These are phyloP conservation scores for Pseudozyma pruni DNA, from an alignment of 1,284 basidiomycete species.

Conservation along the genomic window DNA sequence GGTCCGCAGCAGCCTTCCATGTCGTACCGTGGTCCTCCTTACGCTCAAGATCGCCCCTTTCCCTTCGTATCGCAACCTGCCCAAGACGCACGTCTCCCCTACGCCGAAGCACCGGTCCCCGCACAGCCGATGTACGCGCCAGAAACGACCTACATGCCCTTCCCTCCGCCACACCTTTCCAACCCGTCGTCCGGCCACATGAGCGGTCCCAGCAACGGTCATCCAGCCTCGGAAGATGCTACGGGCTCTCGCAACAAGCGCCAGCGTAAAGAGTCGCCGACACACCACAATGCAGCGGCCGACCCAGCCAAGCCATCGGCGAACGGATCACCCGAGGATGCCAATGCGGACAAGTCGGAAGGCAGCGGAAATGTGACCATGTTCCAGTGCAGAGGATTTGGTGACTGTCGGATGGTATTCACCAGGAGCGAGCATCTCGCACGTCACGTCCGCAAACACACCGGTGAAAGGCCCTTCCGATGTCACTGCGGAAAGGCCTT, in stretches of 20 bases:
- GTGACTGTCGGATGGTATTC: conserved; percentile 95
- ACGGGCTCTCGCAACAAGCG: conserved; percentile 14
- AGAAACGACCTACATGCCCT: conserved; percentile 15
- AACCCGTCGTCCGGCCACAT: conserved; percentile 4
- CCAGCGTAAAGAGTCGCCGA: conserved; percentile 24
- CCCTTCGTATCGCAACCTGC: conserved; percentile 13
- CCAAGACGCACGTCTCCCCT: conserved; percentile 14
- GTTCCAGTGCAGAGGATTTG: conserved; percentile 92
- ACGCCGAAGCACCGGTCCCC: conserved; percentile 6
- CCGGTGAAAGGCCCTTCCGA: conserved; percentile 89
- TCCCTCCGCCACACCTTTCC: conserved; percentile 16
- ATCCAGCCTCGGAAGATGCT: conserved; percentile 4
- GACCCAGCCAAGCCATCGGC: neutral
- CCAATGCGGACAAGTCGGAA: conserved; percentile 27
- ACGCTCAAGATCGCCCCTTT: conserved; percentile 18
- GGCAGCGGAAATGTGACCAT: conserved; percentile 76
- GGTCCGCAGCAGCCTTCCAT: conserved; percentile 12
- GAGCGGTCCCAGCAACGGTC: conserved; percentile 13
- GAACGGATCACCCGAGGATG: conserved; percentile 12
- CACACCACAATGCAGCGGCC: conserved; percentile 6
- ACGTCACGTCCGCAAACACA: conserved; percentile 95
- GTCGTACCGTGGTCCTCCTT: conserved; percentile 23
- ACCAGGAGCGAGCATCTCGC: conserved; percentile 93
- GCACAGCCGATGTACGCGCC: conserved; percentile 7
- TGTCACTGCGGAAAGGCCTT: conserved; percentile 96